phyloP scores from a whole-genome alignment of 345 rosid species.

The Camelina sativa region DNA sequence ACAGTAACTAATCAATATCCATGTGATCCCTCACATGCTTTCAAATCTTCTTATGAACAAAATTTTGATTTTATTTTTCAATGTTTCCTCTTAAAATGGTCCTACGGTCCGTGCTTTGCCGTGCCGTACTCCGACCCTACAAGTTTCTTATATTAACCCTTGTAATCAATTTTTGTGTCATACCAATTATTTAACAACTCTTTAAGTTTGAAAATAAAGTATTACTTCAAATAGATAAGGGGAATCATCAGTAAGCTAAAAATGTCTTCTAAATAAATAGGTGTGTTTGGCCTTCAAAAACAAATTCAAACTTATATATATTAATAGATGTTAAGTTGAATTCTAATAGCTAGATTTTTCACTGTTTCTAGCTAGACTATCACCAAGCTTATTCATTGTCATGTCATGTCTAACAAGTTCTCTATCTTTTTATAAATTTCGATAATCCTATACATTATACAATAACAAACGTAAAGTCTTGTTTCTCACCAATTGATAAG shows the following conservation, averaged over 20 bases:
- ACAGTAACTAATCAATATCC: constrained; percentile 38
- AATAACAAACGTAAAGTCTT: background rate
- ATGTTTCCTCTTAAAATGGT: constrained; percentile 11
- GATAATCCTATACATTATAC: background rate
- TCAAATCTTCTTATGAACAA: constrained; percentile 17
- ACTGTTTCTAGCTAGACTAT: too few species aligned
- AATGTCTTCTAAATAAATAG: background rate
- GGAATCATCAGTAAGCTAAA: background rate
- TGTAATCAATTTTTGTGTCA: constrained; percentile 17
- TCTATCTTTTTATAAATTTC: background rate
- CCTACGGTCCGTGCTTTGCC: constrained; percentile 39
- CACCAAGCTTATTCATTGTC: background rate
- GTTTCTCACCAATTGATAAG: background rate
- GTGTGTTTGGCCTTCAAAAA: background rate
- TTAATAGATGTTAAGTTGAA: background rate
- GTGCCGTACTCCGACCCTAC: constrained; percentile 38
- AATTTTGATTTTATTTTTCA: background rate
- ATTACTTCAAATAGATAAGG: background rate
- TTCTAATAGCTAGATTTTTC: too few species aligned
- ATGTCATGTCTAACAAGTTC: constrained; percentile 1
- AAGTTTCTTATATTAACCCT: constrained; percentile 12
- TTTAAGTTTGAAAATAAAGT: too few species aligned
- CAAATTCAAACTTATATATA: background rate
- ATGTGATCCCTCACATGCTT: constrained; percentile 48
- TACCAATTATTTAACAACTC: background rate